These are phyloP conservation scores for Lagerstroemia speciosa DNA, from an alignment of 345 rosid genomes.

Conservation along the genomic window DNA sequence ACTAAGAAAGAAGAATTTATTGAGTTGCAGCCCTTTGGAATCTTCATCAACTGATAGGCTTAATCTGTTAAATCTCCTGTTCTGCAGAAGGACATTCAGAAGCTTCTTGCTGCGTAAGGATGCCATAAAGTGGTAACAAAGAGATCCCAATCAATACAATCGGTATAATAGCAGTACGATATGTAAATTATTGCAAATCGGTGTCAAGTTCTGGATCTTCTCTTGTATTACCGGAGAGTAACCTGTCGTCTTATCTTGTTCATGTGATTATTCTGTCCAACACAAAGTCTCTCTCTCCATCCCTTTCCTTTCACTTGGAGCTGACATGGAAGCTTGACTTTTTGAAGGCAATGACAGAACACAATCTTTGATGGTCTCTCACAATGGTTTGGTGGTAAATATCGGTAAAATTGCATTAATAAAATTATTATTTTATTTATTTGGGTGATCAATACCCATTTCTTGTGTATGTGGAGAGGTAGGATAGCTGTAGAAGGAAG, in stretches of 20 bases:
- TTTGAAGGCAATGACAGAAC: too few relatives aligned
- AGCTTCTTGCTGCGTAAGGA: constrained; percentile 44
- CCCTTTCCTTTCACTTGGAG: too few relatives aligned
- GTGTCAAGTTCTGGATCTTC: not conserved
- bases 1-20: not conserved
- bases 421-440: too few relatives aligned
- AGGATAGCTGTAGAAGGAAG: too few relatives aligned
- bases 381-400: too few relatives aligned
- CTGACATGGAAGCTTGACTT: too few relatives aligned
- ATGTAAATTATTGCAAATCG: constrained; percentile 1
- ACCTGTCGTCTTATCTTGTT: not conserved
- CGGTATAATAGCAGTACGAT: not conserved
- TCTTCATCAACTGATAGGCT: not conserved
- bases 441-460: too few relatives aligned
- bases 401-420: too few relatives aligned
- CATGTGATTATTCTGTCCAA: not conserved
- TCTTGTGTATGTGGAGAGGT: too few relatives aligned
- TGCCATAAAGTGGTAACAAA: not conserved
- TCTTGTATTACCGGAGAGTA: not conserved
- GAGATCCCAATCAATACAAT: not conserved
- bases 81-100: constrained; percentile 61
- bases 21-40: not conserved
- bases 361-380: too few relatives aligned
- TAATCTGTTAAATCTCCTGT: constrained; percentile 4
- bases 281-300: not conserved